These are phyloP conservation scores for Xylaria flabelliformis DNA, from an alignment of 495 filamentous ascomycete genomes.

Conservation along the genomic window DNA sequence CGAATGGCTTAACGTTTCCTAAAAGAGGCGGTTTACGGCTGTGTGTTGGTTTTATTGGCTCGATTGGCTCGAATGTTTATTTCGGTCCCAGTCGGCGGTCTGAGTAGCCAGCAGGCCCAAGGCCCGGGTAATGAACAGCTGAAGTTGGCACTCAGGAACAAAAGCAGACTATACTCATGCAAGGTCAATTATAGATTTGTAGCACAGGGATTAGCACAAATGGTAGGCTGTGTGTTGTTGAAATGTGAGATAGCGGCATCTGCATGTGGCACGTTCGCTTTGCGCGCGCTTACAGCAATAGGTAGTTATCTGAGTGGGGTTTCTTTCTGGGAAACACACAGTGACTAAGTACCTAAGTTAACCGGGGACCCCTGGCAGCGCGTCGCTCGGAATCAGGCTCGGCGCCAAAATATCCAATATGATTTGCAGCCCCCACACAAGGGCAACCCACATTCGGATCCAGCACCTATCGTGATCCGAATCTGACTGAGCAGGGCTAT, in stretches of 20 bases:
- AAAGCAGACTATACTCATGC: neutral
- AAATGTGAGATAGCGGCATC: neutral
- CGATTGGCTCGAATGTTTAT: constrained; percentile 10
- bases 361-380: neutral
- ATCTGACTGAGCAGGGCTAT: constrained; percentile 16
- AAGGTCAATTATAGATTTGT: constrained; percentile 18
- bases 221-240: constrained; percentile 26
- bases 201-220: neutral
- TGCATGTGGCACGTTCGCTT: neutral
- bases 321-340: neutral
- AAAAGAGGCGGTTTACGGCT: constrained; percentile 16
- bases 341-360: too few species aligned
- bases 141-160: neutral
- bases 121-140: constrained; percentile 11
- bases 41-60: constrained; percentile 8
- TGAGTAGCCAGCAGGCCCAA: neutral
- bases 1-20: constrained; percentile 14
- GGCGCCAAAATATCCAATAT: constrained; percentile 17
- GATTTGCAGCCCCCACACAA: constrained; percentile 6
- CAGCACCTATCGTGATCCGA: neutral
- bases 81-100: constrained; percentile 6
- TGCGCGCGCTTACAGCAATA: constrained; percentile 18
- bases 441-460: neutral
- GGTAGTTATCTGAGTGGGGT: neutral
- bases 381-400: constrained; percentile 16